phyloP scores from a whole-genome alignment of 805 yeast genomes.

The Suhomyces kilbournensis region DNA sequence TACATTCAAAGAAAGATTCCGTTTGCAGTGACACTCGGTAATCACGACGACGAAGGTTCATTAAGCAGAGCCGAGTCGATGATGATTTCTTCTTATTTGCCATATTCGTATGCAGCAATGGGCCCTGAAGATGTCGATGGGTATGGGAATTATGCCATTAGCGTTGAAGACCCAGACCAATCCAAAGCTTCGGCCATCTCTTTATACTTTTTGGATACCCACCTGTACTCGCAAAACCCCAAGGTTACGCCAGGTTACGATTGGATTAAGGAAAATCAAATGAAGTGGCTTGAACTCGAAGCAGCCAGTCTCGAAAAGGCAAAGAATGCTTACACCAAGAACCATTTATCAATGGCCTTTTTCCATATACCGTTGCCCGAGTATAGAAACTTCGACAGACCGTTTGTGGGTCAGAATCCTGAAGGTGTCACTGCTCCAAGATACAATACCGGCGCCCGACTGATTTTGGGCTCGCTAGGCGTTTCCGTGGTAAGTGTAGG shows the following conservation, averaged over 20 bases:
- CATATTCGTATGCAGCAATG: conserved; percentile 58
- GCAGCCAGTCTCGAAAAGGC: conserved; percentile 23
- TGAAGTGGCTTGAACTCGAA: conserved; percentile 49
- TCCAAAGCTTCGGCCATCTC: conserved; percentile 45
- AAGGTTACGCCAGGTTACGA: conserved; percentile 77
- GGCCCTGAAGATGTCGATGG: conserved; percentile 77
- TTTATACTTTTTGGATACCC: conserved; percentile 81
- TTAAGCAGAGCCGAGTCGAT: conserved; percentile 59
- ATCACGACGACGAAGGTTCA: conserved; percentile 90
- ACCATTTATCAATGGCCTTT: conserved; percentile 77
- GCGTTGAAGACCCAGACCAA: conserved; percentile 42
- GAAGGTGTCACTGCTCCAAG: conserved; percentile 82
- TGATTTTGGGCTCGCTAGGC: conserved; percentile 58
- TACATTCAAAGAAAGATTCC: conserved; percentile 69
- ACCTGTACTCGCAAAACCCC: conserved; percentile 67
- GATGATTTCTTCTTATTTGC: conserved; percentile 53
- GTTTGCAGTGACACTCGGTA: conserved; percentile 83
- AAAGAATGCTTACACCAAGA: conserved; percentile 33
- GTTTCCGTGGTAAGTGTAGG: conserved; percentile 80
- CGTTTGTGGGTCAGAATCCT: conserved; percentile 57
- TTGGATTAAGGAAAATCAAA: conserved; percentile 72
- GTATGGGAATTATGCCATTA: conserved; percentile 74
- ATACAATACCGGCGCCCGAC: conserved; percentile 64
- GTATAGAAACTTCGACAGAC: conserved; percentile 48
- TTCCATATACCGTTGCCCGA: conserved; percentile 95